These are phyloP conservation scores for Gastrodia elata DNA, from an alignment of 106 monocot species.

Conservation along the genomic window DNA sequence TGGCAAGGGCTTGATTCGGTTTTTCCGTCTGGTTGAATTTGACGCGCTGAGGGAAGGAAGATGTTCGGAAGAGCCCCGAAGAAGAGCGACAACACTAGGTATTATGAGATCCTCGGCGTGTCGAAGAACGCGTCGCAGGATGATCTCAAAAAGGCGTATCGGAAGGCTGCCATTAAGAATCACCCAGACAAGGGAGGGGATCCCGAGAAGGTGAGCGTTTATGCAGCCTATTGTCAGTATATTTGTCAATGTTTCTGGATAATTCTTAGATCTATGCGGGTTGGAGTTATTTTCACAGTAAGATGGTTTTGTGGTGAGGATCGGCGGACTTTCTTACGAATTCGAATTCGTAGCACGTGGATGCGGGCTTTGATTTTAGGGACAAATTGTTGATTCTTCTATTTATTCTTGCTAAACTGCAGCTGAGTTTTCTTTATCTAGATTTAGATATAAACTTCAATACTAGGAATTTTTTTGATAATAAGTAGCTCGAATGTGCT, in stretches of 20 bases:
- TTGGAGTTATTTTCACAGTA: background rate
- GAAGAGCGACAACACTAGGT: conserved; percentile 74
- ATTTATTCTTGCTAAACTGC: background rate
- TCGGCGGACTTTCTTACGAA: background rate
- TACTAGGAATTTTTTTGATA: background rate
- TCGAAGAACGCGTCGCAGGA: conserved; percentile 79
- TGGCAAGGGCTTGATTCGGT: background rate
- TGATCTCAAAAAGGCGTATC: conserved; percentile 90
- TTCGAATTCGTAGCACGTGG: background rate
- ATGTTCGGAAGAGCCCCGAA: conserved; percentile 77
- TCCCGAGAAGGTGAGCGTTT: conserved; percentile 68
- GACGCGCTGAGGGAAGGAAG: conserved; percentile 9
- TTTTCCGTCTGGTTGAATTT: background rate
- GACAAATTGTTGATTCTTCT: background rate
- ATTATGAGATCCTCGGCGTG: conserved; percentile 89
- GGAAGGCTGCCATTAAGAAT: conserved; percentile 97
- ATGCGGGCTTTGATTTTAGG: background rate
- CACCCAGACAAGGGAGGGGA: conserved; percentile 97
- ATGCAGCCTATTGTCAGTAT: background rate
- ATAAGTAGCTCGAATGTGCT: background rate
- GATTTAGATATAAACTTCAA: background rate
- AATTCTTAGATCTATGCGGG: background rate
- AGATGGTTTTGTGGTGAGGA: background rate
- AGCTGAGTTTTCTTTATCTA: background rate
- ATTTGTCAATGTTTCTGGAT: background rate